phyloP scores from a whole-genome alignment of 306 rosid genomes.

The Vigna trinervia region DNA sequence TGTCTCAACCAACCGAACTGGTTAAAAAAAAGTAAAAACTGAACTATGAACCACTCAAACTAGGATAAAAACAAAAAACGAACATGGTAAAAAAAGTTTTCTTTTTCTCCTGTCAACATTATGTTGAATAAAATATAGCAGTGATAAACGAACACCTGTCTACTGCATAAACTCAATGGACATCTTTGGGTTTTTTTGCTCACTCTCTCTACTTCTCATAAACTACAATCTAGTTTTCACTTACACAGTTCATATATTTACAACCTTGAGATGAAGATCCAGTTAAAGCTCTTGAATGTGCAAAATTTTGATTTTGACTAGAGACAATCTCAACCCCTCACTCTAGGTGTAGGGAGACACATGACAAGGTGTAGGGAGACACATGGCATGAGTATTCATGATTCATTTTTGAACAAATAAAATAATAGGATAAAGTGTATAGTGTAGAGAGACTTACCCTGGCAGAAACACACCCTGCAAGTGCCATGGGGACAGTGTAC shows the following conservation, averaged over 20 bases:
- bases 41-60: neutral
- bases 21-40: neutral
- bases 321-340: too few species aligned
- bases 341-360: too few species aligned
- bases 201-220: neutral
- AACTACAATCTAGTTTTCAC: too few species aligned
- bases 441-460: slow-evolving; percentile 55
- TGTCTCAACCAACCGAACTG: slow-evolving; percentile 4
- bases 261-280: neutral
- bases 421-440: neutral
- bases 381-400: neutral
- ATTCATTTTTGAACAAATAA: neutral
- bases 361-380: too few species aligned
- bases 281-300: neutral
- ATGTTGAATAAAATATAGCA: neutral
- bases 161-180: too few species aligned
- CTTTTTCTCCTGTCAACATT: neutral
- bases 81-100: neutral
- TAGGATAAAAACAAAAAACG: neutral
- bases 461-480: slow-evolving; percentile 94
- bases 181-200: too few species aligned
- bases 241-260: neutral
- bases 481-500: slow-evolving; percentile 98
- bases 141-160: neutral
- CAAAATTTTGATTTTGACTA: too few species aligned